Base-by-base conservation (phyloP, 495 filamentous ascomycete genomes). In the Aspergillus hancockii region DNA sequence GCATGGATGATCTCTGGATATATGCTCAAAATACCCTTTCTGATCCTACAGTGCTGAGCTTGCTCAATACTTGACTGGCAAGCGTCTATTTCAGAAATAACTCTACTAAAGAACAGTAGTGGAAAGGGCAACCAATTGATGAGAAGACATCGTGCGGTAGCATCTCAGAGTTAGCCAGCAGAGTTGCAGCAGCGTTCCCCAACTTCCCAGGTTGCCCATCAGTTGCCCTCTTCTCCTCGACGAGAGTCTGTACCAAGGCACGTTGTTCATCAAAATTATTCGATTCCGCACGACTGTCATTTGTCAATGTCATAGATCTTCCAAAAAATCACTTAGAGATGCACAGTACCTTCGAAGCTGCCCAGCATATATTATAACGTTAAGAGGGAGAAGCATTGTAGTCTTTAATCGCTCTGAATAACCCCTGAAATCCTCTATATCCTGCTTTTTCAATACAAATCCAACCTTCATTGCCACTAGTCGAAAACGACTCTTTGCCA, bases 401-500 rank as follows among this genome's bases (percentile, higher is more conserved):
- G 61, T 63, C 54, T 76, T 78, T 36, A 78, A 52, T 31, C 67
- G 67, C 22, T 77, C 74, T 23, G 77, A 54, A 36, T 73, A 67
- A 3, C 28, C 45, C 13, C 64, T 60, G 8, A 77, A 49, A 12
- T 62, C 40, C 28, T 70, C 49, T 25, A 77, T 38, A n/a, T 64
- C 63, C 6, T 63, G 63, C 57, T 70, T 64, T 25, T 66, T 51
- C 34, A 67, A 52, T 2, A 60, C 61, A 31, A 67, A 62, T 21
- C 58, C 53, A 7, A 75, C 4, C 23, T 63, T 67, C 43, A 55
- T 22, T 2, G 54, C 55, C 3, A 49, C 53, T 10, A 55, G 56
- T 16, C 60, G 57, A 34, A 60, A 52, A 9, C 53, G 56, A 49
- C 38, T 36, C 19, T 14, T 49, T 18, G 6, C 19, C 4, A 21